phyloP scores from a whole-genome alignment of 768 basidiomycete genomes.

The Infundibulicybe gibba region DNA sequence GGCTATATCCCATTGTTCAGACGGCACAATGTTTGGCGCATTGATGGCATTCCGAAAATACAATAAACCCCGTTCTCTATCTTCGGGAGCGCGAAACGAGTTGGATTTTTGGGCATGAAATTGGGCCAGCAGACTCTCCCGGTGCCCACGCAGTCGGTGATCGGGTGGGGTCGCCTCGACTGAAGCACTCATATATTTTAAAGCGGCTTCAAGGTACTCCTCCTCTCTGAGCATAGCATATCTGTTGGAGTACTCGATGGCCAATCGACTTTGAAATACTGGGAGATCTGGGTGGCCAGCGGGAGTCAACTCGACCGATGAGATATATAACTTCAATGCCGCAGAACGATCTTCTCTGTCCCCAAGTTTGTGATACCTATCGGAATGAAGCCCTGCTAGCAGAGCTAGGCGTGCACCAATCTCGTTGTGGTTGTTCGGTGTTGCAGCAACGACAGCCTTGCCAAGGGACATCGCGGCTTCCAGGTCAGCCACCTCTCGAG shows the following conservation, averaged over 20 bases:
- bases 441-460: not conserved
- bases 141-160: not conserved
- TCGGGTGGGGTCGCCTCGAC: not conserved
- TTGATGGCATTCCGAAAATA: not conserved
- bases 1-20: slow-evolving; percentile 5
- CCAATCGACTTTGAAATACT: slow-evolving; percentile 1
- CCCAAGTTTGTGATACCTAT: not conserved
- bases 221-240: slow-evolving; percentile 2
- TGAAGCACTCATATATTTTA: not conserved
- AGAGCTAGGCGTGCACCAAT: not conserved
- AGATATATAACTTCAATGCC: not conserved
- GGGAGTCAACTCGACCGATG: not conserved
- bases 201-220: slow-evolving; percentile 5
- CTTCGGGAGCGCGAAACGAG: not conserved
- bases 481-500: not conserved
- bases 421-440: not conserved
- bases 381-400: not conserved
- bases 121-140: not conserved
- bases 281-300: slow-evolving; percentile 1
- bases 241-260: not conserved
- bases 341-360: not conserved
- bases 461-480: not conserved
- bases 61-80: not conserved
- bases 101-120: not conserved
- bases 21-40: not conserved